Evolutionary conservation across 768 basidiomycete species (phyloP).

Genomic region (Infundibulicybe gibba): DNA sequence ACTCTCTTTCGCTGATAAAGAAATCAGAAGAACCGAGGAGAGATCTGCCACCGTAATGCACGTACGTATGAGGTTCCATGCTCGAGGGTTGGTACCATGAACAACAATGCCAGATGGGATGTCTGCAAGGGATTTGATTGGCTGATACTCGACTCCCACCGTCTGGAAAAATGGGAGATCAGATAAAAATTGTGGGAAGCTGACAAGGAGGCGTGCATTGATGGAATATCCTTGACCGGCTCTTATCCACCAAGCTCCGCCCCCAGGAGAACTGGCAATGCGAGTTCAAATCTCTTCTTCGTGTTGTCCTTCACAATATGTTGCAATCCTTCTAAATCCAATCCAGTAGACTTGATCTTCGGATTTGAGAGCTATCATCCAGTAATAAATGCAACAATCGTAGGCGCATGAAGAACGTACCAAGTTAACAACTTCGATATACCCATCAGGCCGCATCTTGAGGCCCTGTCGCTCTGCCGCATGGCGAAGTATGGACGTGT

Average conservation of each 20-base stretch:
- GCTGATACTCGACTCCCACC: constrained; percentile 63
- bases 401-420: constrained; percentile 42
- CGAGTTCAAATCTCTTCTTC: constrained; percentile 63
- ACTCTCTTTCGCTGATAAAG: constrained; percentile 54
- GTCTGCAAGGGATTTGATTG: constrained; percentile 52
- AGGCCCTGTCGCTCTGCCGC: constrained; percentile 76
- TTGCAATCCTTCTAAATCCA: constrained; percentile 53
- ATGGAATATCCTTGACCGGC: constrained; percentile 92
- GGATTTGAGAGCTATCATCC: constrained; percentile 9
- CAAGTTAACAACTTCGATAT: constrained; percentile 75
- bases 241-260: constrained; percentile 72
- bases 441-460: constrained; percentile 80
- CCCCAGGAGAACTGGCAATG: constrained; percentile 30
- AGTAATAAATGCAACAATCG: neutral
- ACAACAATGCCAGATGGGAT: constrained; percentile 68
- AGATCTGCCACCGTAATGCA: neutral
- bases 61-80: constrained; percentile 74
- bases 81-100: constrained; percentile 69
- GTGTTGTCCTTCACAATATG: constrained; percentile 63
- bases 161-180: constrained; percentile 33
- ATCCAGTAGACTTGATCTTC: constrained; percentile 16
- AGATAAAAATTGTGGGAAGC: neutral
- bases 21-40: too few relatives aligned
- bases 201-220: constrained; percentile 41
- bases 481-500: constrained; percentile 70